Base-by-base conservation (phyloP, 768 basidiomycete genomes). In the Suillus variegatus region DNA sequence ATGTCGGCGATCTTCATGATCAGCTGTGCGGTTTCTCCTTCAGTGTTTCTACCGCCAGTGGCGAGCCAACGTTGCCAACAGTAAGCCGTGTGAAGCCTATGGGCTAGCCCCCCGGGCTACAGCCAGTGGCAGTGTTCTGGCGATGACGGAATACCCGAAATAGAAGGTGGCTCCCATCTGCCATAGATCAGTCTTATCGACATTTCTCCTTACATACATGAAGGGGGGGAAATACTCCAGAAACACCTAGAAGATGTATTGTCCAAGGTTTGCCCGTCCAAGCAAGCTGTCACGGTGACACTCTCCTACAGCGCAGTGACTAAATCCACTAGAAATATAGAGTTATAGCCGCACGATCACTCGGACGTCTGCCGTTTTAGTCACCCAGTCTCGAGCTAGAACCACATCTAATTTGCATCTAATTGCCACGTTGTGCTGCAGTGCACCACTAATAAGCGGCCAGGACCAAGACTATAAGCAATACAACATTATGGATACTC, bases 401-500 rank as follows among this genome's bases (percentile, higher is more conserved):
- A 44, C 18, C 44, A 46, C 44, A 49, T 49, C 22, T 49, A 49
- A 25, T 49, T 49, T 18, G 20, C 44, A 49, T 49, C 22, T 49
- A 49, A 25, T 49, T 49, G 6, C 47, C 47, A 49, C 47, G 13
- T 12, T 49, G 13, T 49, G 25, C 36, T 36, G 9, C 36, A 36
- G 28, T 28, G 32, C 32, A 1, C 32, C 51, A 28, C 7, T 14
- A 51, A 25, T 32, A 32, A 20, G 28, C 18, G 52, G 28, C 8
- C 28, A 16, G 28, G 16, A 32, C 28, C 32, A 4, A 54, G 28
- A 38, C n/a, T 22, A 40, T 36, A 57, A 57, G 38, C 22, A 25
- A 25, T 58, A 58, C 40, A 41, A 40, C 22, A 58, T 58, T 58
- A 58, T 41, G 57, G 57, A 58, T 58, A 58, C 57, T 41, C 57